phyloP scores from a whole-genome alignment of 805 yeast species.

The Monosporozyma unispora region DNA sequence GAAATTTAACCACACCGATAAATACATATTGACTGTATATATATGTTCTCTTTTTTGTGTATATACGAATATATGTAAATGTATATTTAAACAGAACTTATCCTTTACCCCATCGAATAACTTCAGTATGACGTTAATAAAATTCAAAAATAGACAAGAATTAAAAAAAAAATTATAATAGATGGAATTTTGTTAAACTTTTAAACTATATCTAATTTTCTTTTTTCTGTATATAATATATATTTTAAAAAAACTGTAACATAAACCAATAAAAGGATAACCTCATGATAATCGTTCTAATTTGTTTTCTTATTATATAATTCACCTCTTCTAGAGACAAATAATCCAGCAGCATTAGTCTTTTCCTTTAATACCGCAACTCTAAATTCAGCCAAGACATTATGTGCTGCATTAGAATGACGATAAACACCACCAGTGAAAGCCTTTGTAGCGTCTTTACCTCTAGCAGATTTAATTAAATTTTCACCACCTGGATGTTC shows the following conservation, averaged over 20 bases:
- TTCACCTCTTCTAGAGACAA: slow-evolving; percentile 32
- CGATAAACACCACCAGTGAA: slow-evolving; percentile 82
- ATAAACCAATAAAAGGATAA: neutral
- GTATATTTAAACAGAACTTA: neutral
- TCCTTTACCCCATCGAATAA: neutral
- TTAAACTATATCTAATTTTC: neutral
- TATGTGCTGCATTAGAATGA: slow-evolving; percentile 81
- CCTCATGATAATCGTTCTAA: neutral
- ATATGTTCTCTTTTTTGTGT: neutral
- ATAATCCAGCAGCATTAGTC: slow-evolving; percentile 44
- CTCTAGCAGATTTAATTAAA: slow-evolving; percentile 57
- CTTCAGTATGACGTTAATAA: neutral
- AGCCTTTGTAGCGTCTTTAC: slow-evolving; percentile 77
- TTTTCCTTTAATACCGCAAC: slow-evolving; percentile 69
- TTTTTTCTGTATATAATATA: neutral
- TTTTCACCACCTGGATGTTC: slow-evolving; percentile 86
- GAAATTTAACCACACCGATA: neutral
- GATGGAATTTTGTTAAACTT: neutral
- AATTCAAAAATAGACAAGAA: neutral
- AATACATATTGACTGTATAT: neutral
- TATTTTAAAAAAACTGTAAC: neutral
- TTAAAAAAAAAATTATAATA: neutral
- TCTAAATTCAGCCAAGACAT: slow-evolving; percentile 72
- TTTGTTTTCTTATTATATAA: slow-evolving; percentile 14
- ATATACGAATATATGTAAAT: neutral